phyloP scores from a whole-genome alignment of 331 rosid species.

The Malus hybrid region DNA sequence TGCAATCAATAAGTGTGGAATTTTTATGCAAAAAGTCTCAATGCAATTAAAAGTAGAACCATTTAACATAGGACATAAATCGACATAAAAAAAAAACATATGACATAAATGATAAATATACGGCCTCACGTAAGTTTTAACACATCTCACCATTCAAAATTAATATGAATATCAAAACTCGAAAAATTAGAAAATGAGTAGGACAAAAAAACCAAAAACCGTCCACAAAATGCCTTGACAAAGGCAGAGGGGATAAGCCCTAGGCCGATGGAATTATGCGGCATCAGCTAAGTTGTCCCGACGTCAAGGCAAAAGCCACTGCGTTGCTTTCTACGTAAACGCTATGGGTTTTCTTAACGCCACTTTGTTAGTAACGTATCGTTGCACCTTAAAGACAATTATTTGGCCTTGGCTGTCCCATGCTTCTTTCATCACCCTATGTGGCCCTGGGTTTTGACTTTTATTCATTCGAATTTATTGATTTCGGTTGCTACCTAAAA shows the following conservation, averaged over 20 bases:
- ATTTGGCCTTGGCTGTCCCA: neutral
- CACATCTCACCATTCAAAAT: too few relatives aligned
- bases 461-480: neutral
- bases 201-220: too few relatives aligned
- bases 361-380: neutral
- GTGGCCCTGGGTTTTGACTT: neutral
- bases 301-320: neutral
- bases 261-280: neutral
- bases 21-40: too few relatives aligned
- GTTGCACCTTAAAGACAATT: neutral
- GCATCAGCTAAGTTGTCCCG: neutral
- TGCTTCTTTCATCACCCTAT: neutral
- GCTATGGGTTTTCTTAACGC: neutral
- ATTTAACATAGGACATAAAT: too few relatives aligned
- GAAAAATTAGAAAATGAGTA: neutral
- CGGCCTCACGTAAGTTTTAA: too few relatives aligned
- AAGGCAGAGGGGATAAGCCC: neutral
- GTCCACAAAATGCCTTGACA: neutral
- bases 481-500: neutral
- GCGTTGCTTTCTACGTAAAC: slow-evolving; percentile 15
- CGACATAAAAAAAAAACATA: too few relatives aligned
- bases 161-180: too few relatives aligned
- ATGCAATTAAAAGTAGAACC: too few relatives aligned
- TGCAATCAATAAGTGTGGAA: too few relatives aligned
- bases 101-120: too few relatives aligned